Evolutionary conservation across 495 filamentous ascomycete species (phyloP).

Genomic region (Apodospora peruviana): DNA sequence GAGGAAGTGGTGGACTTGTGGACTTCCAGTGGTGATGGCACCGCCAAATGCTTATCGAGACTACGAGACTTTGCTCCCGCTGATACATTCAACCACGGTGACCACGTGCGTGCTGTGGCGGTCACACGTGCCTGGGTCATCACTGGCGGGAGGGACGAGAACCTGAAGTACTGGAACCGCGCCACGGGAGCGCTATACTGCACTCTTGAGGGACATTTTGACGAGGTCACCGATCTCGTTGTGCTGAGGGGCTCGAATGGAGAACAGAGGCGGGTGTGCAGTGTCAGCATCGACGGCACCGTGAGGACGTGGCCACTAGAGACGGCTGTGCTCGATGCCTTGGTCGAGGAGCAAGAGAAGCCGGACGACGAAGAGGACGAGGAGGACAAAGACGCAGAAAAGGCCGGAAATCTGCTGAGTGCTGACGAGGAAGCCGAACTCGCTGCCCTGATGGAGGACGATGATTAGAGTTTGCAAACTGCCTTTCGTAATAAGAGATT

Average conservation of each 20-base stretch:
- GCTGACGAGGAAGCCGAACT: slow-evolving; percentile 82
- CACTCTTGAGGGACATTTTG: slow-evolving; percentile 78
- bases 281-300: slow-evolving; percentile 84
- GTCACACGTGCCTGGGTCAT: slow-evolving; percentile 74
- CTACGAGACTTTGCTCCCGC: slow-evolving; percentile 61
- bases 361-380: slow-evolving; percentile 37
- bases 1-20: slow-evolving; percentile 68
- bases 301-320: slow-evolving; percentile 74
- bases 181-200: slow-evolving; percentile 68
- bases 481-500: too few relatives aligned
- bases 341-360: slow-evolving; percentile 50
- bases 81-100: slow-evolving; percentile 70
- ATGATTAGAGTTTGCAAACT: slow-evolving; percentile 31
- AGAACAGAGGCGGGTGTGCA: slow-evolving; percentile 49
- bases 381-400: slow-evolving; percentile 21
- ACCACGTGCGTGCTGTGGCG: slow-evolving; percentile 80
- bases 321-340: slow-evolving; percentile 54
- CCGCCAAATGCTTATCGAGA: slow-evolving; percentile 66
- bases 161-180: slow-evolving; percentile 82
- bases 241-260: slow-evolving; percentile 45
- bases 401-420: slow-evolving; percentile 50
- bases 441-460: slow-evolving; percentile 80
- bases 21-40: slow-evolving; percentile 86
- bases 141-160: slow-evolving; percentile 86
- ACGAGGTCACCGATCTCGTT: slow-evolving; percentile 80